Percentiles rank a stretch among this genome's conserved stretches.
Conservation (phyloP, 75 land plant species). For the Azolla pinnata region DNA sequence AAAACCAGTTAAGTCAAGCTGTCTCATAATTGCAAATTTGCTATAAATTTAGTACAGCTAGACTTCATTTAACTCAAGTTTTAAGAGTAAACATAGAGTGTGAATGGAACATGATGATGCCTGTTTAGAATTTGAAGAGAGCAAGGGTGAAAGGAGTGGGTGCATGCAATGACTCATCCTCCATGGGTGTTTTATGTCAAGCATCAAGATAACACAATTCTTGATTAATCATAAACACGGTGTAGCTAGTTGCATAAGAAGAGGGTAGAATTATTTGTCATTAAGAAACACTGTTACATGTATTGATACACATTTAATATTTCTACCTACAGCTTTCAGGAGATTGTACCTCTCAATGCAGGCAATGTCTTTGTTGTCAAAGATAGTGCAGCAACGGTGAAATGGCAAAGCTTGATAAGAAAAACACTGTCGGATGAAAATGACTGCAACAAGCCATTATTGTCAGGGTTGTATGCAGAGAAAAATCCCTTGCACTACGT, state of each 20-base stretch:
- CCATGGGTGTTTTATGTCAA: no score
- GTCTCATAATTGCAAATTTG: not conserved
- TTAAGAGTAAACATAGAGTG: no score
- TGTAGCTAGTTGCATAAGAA: no score
- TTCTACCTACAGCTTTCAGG: conserved; percentile 62
- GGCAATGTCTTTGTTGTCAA: conserved; percentile 87
- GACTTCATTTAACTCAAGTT: no score
- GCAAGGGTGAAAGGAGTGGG: no score
- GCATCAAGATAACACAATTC: no score
- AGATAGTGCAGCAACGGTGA: conserved; percentile 53
- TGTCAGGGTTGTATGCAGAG: conserved; percentile 4
- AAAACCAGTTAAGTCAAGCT: not conserved
- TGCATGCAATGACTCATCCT: no score
- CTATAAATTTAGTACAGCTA: not conserved
- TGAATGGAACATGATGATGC: no score
- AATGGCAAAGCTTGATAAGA: conserved; percentile 75
- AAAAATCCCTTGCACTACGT: conserved; percentile 22
- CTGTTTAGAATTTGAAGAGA: no score
- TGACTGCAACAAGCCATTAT: conserved; percentile 12
- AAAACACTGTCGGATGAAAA: conserved; percentile 44
- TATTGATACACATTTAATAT: not conserved
- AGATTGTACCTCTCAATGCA: conserved; percentile 87
- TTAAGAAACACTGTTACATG: no score
- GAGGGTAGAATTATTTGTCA: no score
- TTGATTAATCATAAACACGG: no score